Percentiles rank a stretch among this genome's conserved stretches.
phyloP scores from a whole-genome alignment of 2,329 filamentous ascomycete genomes.

The Venturia oleaginea region DNA sequence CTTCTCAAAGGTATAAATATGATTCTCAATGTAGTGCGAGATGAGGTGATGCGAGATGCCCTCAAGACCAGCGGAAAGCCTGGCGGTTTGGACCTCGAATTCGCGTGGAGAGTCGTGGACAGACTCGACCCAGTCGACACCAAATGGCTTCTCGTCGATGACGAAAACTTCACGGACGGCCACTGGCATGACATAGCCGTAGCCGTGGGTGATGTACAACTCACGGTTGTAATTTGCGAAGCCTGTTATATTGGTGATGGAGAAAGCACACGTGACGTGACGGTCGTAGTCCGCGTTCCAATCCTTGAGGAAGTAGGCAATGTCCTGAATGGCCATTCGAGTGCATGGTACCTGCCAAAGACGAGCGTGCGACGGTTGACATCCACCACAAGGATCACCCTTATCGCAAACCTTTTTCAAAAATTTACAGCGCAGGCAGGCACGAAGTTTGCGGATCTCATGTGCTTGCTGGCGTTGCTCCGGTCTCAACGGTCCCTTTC shows the following conservation, averaged over 20 bases:
- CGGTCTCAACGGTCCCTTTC: constrained; percentile 80
- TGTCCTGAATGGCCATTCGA: constrained; percentile 96
- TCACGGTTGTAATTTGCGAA: constrained; percentile 52
- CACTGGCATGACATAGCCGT: constrained; percentile 85
- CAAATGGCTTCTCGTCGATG: constrained; percentile 83
- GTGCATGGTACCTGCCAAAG: constrained; percentile 98
- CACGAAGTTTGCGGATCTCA: constrained; percentile 89
- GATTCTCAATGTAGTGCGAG: constrained; percentile 88
- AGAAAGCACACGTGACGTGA: constrained; percentile 77
- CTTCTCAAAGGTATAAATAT: constrained; percentile 86
- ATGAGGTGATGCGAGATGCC: constrained; percentile 73
- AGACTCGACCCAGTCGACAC: constrained; percentile 87
- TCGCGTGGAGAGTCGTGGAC: constrained; percentile 61
- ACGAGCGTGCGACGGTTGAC: constrained; percentile 88
- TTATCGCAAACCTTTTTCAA: constrained; percentile 99
- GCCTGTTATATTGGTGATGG: constrained; percentile 91
- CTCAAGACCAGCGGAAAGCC: constrained; percentile 79
- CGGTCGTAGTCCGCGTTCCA: constrained; percentile 97
- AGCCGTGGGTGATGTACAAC: constrained; percentile 95
- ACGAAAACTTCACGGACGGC: constrained; percentile 92
- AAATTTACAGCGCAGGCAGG: constrained; percentile 94
- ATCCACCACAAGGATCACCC: constrained; percentile 90
- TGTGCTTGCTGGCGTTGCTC: constrained; percentile 95
- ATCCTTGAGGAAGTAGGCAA: constrained; percentile 97
- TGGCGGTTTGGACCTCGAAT: constrained; percentile 81